Evolutionary conservation across 768 basidiomycete species (phyloP), one percentile per base, ranked within the genome.

Genomic region (Boletus vermiculosoides): DNA sequence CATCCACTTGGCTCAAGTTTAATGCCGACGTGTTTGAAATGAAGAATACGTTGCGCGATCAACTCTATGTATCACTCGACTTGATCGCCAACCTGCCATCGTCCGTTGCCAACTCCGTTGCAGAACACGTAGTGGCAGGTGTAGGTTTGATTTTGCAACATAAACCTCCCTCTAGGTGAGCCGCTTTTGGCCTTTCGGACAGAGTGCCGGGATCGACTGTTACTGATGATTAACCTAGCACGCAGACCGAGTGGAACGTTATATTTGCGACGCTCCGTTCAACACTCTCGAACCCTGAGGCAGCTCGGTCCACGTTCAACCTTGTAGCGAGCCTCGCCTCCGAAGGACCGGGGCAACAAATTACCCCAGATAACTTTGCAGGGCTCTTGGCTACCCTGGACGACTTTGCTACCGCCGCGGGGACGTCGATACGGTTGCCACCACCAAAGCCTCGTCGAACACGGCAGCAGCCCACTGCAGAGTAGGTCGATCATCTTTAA

Each of bases 201-300:
- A 30, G 25, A 28, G 37, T 11, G 33, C 3, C 28, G 0, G 31
- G 20, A 22, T 52, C 1, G 40, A 46, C 25, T 22, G 54, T 50
- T 31, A 34, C 48, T 64, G 40, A 70, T 7, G 23, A 34, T 48
- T 23, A 34, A 54, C 60, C 0, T 53, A 93, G 87, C 54, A 94
- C 94, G 1, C 87, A 90, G 62, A 98, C 96, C 0, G 96, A 98
- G 69, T 99, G 96, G 96, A 94, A 92, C 59, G 77, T 98, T 40
- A 82, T 95, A 22, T 92, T 95, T 65, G 90, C 92, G 1, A 78
- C 98, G 30, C 81, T 98, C 60, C 85, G 92, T 47, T 88, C 87
- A 1, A 95, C 94, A 0, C 82, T 94, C 41, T 78, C 86, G 13
- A 90, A 97, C 67, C 83, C 92, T 11, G 92, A 93, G 71, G 95